Conservation (phyloP, 495 filamentous ascomycete species). For the Aspergillus nidulans region DNA sequence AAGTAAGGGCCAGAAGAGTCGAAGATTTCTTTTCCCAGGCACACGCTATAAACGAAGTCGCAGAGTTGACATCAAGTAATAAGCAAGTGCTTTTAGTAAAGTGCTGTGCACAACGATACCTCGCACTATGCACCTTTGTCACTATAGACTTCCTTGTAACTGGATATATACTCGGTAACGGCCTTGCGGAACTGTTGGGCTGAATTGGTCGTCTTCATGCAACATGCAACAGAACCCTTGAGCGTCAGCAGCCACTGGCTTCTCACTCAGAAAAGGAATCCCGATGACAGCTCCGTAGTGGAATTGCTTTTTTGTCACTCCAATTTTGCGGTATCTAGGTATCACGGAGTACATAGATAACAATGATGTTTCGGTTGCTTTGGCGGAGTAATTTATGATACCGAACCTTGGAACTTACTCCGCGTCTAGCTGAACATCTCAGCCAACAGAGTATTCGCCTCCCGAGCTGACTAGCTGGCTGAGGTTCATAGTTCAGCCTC, state of each 20-base stretch:
- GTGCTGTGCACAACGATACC: not conserved
- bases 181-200: not conserved
- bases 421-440: not conserved
- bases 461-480: not conserved
- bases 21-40: not conserved
- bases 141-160: not conserved
- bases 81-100: not conserved
- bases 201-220: not conserved
- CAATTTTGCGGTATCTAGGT: not conserved
- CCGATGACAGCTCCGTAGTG: not conserved
- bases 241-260: not conserved
- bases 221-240: not conserved
- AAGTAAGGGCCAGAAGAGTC: not conserved
- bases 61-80: not conserved
- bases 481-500: not conserved
- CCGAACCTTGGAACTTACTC: not conserved
- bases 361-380: not conserved
- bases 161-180: not conserved
- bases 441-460: not conserved
- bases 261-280: not conserved
- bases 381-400: constrained; percentile 1
- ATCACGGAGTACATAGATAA: not conserved
- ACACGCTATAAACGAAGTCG: not conserved
- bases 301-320: not conserved
- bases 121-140: not conserved